Evolutionary conservation across 495 filamentous ascomycete species (phyloP), one percentile per base, ranked within the genome.

Genomic region (Talaromyces stipitatus): DNA sequence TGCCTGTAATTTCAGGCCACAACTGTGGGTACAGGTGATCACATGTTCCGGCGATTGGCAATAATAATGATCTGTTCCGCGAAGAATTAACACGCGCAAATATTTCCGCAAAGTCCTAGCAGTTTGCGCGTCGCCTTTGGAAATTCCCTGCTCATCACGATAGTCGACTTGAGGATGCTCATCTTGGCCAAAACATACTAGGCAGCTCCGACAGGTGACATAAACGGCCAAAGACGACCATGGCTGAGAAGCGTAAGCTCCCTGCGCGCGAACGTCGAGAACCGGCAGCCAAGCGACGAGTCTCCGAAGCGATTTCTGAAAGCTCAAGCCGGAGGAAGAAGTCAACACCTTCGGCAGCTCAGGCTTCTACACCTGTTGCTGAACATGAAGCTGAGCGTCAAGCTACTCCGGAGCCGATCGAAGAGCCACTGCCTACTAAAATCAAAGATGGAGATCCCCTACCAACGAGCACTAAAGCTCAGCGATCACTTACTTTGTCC

Each of bases 391-490:
- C 67, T 51, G 54, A 43, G 27, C 54, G 33, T 28, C 61, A 64
- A 33, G 63, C 62, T 1, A 60, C 61, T 2, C 65, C 67, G 0
- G 70, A 75, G 58, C 62, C 71, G n/a, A 66, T 76, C 30, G 72
- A 78, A 32, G 74, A 82, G 26, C 81, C 80, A 27, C 72, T 87
- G 50, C 82, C 92, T 10, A 79, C 83, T 6, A 88, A 81, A 58
- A 64, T 85, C 23, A 76, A 76, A 57, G 85, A 83, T 61, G 83
- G 79, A 46, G 84, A 90, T 57, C 80, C 83, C 27, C 74, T 97
- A 28, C 94, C 94, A 20, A 88, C 86, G 0, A 74, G 91, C 32
- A 75, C 84, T 20, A 76, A 79, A 38, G 81, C 85, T 26, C 94
- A 97, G 66, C 73, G 82, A 6, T 71, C 76, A 14, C 48, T 51